Evolutionary conservation across 2,329 filamentous ascomycete genomes (phyloP).

Genomic region (Mycocentrospora acerina): DNA sequence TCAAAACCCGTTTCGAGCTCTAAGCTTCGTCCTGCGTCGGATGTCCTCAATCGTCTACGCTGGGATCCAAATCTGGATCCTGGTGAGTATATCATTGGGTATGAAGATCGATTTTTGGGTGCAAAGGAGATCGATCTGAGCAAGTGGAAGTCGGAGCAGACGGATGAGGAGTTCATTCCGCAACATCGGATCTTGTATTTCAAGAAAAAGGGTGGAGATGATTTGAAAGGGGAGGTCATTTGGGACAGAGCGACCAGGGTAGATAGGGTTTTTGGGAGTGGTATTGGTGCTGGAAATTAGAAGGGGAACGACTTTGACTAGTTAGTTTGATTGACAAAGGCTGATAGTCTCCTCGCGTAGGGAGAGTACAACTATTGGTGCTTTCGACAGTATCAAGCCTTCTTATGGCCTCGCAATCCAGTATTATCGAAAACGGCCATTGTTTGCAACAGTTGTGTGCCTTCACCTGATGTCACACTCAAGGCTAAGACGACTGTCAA

Average conservation of each 20-base stretch:
- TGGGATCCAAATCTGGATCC: constrained; percentile 52
- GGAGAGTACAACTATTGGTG: too few relatives aligned
- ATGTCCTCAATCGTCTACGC: constrained; percentile 52
- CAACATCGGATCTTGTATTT: constrained; percentile 57
- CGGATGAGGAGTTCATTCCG: constrained; percentile 59
- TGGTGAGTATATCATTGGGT: constrained; percentile 54
- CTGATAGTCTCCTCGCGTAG: too few relatives aligned
- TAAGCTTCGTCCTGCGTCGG: constrained; percentile 42
- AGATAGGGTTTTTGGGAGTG: constrained; percentile 52
- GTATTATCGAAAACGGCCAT: too few relatives aligned
- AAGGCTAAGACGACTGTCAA: too few relatives aligned
- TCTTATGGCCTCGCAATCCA: too few relatives aligned
- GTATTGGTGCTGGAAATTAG: constrained; percentile 17
- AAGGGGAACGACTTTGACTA: too few relatives aligned
- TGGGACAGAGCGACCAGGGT: constrained; percentile 54
- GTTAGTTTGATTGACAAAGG: too few relatives aligned
- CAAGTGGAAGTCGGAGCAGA: constrained; percentile 56
- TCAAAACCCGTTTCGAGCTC: constrained; percentile 22
- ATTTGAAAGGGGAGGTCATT: constrained; percentile 39
- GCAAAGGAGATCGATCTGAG: constrained; percentile 50
- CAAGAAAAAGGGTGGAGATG: constrained; percentile 40
- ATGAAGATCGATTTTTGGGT: constrained; percentile 56
- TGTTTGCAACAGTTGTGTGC: too few relatives aligned
- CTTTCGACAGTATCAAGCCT: too few relatives aligned
- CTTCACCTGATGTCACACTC: too few relatives aligned